Percentiles rank a stretch among this genome's conserved stretches.
phyloP scores from a whole-genome alignment of 768 basidiomycete species.

The Calocybe cyanea region DNA sequence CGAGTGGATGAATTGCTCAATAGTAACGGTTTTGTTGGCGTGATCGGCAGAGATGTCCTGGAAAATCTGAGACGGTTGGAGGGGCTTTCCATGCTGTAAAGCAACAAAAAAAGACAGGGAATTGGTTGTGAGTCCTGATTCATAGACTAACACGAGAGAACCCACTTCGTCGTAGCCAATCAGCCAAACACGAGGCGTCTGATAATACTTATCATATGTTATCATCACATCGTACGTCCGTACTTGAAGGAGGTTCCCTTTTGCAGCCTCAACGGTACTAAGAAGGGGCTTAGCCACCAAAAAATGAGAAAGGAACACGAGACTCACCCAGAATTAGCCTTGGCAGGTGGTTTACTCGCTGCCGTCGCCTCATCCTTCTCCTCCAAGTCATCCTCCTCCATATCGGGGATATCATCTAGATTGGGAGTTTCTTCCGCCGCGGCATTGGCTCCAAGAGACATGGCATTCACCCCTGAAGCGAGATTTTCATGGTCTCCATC shows the following conservation, averaged over 20 bases:
- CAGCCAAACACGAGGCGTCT: constrained; percentile 97
- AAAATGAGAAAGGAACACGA: not conserved
- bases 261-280: constrained; percentile 63
- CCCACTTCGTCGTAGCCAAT: constrained; percentile 93
- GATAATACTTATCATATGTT: constrained; percentile 99
- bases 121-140: not conserved
- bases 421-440: constrained; percentile 69
- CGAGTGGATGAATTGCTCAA: constrained; percentile 97
- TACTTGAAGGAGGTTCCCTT: constrained; percentile 87
- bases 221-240: constrained; percentile 99
- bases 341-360: constrained; percentile 42
- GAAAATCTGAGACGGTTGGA: constrained; percentile 89
- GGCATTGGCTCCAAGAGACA: constrained; percentile 38
- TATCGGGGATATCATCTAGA: constrained; percentile 97
- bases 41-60: constrained; percentile 97
- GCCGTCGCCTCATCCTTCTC: constrained; percentile 86
- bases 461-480: constrained; percentile 37
- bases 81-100: constrained; percentile 75
- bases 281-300: not conserved
- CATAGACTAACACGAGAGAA: not conserved
- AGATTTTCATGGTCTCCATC: constrained; percentile 52
- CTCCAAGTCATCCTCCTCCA: constrained; percentile 93
- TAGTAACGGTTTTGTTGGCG: constrained; percentile 97
- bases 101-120: constrained; percentile 6
- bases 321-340: constrained; percentile 50